Base-by-base conservation (phyloP, 179 eudicot genomes). In the Beta lomatogona region DNA sequence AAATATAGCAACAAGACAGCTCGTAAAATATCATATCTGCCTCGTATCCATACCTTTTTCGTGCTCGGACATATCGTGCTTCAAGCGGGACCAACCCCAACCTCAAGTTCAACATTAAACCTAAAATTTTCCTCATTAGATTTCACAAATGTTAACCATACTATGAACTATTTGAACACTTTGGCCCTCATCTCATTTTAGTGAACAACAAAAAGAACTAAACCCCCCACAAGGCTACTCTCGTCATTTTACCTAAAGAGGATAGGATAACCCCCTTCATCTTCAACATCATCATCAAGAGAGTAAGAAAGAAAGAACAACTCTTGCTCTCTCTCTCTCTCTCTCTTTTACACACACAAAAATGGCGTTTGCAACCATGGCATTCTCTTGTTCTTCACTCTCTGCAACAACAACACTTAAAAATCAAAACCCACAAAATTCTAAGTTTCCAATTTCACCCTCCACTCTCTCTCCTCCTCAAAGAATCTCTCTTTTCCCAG, bases 291-390 rank as follows among this genome's bases (percentile, higher is more conserved):
- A 72, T 2, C 61, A 50, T 7, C 19, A 60, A 60, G 46, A 68
- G 14, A 68, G 11, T 53, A 71, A 21, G 46, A 52, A 61, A 31
- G 54, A 72, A 75, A 73, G 67, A 25, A 28, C 44, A 60, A 7
- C 36, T 48, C 75, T 46, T 21, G 12, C 3, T 0, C 9, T 14
- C 52, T 10, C 16, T 48, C 57, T 41, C 28, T 19, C 44, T 50
- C 60, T n/a, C n/a, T n/a, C n/a, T n/a, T n/a, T n/a, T n/a, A n/a
- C n/a, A 9, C 75, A 73, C 50, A 50, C 69, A 48, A 84, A 78
- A 84, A 90, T 87, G 91, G 88, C 91, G 65, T 84, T 87, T 14
- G 25, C 82, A n/a, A 73, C 89, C 25, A 13, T 84, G 11, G 59
- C 82, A 58, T 83, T 88, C 13, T 78, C 83, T 7, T 79, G 84